These are phyloP conservation scores for Fusarium pseudocircinatum DNA, from an alignment of 2,329 filamentous ascomycete genomes.

Conservation along the genomic window DNA sequence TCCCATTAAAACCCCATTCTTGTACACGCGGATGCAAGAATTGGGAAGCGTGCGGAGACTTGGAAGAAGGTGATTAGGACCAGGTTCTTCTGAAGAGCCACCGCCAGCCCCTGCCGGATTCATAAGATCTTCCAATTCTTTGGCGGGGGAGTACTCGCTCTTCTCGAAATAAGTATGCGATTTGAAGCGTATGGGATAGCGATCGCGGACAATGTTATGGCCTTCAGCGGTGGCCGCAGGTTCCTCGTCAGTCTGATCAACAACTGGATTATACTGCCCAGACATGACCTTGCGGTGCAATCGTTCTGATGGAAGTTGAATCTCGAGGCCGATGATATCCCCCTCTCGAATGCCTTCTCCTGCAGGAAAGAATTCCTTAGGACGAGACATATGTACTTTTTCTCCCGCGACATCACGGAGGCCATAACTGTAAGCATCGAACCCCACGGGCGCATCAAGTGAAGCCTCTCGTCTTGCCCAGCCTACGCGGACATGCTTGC, in stretches of 20 bases:
- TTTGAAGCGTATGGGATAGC: slow-evolving; percentile 94
- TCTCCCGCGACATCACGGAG: slow-evolving; percentile 90
- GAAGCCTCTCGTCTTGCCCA: slow-evolving; percentile 85
- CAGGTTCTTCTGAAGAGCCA: slow-evolving; percentile 67
- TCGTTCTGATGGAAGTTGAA: slow-evolving; percentile 84
- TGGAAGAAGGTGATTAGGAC: slow-evolving; percentile 76
- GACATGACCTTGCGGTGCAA: slow-evolving; percentile 89
- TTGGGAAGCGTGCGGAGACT: slow-evolving; percentile 87
- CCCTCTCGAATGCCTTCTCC: slow-evolving; percentile 85
- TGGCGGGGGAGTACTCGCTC: slow-evolving; percentile 86
- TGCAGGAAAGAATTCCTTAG: slow-evolving; percentile 86
- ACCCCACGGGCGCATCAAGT: slow-evolving; percentile 84
- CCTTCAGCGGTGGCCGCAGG: slow-evolving; percentile 64
- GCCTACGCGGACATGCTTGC: slow-evolving; percentile 81
- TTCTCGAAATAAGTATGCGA: slow-evolving; percentile 93
- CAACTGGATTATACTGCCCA: slow-evolving; percentile 86
- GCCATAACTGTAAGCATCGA: slow-evolving; percentile 93
- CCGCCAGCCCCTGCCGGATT: slow-evolving; percentile 63
- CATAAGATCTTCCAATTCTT: slow-evolving; percentile 87
- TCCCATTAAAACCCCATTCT: slow-evolving; percentile 88
- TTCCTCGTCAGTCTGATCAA: slow-evolving; percentile 73
- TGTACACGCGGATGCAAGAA: slow-evolving; percentile 88
- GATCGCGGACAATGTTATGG: slow-evolving; percentile 89
- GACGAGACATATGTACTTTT: slow-evolving; percentile 91
- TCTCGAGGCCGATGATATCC: slow-evolving; percentile 93